Evolutionary conservation across 345 rosid genomes (phyloP).

Genomic region (Eucalyptus curtisii): DNA sequence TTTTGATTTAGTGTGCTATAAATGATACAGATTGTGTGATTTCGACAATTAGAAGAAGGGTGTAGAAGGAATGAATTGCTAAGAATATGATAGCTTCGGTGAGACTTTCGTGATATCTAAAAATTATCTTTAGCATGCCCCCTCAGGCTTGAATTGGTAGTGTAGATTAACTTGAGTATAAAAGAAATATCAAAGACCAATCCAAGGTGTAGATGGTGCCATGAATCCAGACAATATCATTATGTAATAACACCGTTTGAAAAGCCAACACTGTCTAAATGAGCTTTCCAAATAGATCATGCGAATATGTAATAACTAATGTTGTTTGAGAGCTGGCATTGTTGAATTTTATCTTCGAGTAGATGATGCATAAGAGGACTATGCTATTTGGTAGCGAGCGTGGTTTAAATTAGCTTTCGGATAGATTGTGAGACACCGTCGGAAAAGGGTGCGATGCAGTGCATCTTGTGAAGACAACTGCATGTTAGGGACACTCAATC

Average conservation of each 20-base stretch:
- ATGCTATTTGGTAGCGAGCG: accelerated
- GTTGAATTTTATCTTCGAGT: neutral
- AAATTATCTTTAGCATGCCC: neutral
- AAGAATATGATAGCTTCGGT: accelerated
- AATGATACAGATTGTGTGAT: neutral
- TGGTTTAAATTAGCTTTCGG: neutral
- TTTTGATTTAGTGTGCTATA: neutral
- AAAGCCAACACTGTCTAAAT: neutral
- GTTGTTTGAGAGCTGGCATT: neutral
- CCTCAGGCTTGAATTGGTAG: neutral
- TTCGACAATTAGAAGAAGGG: neutral
- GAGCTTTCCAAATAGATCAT: neutral
- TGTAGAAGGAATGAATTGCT: neutral
- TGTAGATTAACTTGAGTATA: neutral
- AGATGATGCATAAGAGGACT: neutral
- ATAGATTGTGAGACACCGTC: neutral
- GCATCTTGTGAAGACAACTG: neutral
- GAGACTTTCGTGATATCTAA: neutral
- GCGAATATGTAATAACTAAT: neutral
- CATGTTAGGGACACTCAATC: neutral
- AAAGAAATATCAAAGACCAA: neutral
- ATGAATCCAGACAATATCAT: accelerated
- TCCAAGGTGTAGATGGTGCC: neutral
- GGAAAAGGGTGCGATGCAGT: neutral
- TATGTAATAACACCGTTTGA: accelerated